Conservation (phyloP, 78 protist species). For the Dictyostelium firmibasis region DNA sequence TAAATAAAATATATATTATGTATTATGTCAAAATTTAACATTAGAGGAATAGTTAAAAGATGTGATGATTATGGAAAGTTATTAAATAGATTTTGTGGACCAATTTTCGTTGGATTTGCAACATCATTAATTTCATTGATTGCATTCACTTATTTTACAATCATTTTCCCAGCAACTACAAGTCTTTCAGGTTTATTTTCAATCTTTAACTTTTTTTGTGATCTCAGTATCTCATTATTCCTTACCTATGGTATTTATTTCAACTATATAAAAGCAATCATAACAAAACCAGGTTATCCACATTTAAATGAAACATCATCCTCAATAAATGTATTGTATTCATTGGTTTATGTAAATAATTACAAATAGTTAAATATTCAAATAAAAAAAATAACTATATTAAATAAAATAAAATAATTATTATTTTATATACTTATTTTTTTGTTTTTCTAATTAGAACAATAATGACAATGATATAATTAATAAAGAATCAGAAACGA, state of each 20-base stretch:
- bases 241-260: constrained; percentile 29
- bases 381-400: too few relatives aligned
- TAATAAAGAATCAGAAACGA: not conserved
- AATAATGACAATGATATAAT: not conserved
- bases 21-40: not conserved
- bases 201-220: not conserved
- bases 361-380: too few relatives aligned
- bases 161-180: constrained; percentile 5
- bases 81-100: not conserved
- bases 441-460: too few relatives aligned
- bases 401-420: too few relatives aligned
- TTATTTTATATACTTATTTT: too few relatives aligned
- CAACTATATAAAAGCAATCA: constrained; percentile 35
- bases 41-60: not conserved
- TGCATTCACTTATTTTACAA: constrained; percentile 1
- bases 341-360: too few relatives aligned
- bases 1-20: not conserved
- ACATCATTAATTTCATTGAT: constrained; percentile 9
- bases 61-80: not conserved
- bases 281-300: constrained; percentile 43
- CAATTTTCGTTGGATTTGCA: not conserved
- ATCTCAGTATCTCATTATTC: constrained; percentile 1
- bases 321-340: not conserved
- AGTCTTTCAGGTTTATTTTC: not conserved
- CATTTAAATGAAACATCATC: not conserved